Base-by-base conservation (phyloP, 306 rosid genomes). In the Vigna angularis region DNA sequence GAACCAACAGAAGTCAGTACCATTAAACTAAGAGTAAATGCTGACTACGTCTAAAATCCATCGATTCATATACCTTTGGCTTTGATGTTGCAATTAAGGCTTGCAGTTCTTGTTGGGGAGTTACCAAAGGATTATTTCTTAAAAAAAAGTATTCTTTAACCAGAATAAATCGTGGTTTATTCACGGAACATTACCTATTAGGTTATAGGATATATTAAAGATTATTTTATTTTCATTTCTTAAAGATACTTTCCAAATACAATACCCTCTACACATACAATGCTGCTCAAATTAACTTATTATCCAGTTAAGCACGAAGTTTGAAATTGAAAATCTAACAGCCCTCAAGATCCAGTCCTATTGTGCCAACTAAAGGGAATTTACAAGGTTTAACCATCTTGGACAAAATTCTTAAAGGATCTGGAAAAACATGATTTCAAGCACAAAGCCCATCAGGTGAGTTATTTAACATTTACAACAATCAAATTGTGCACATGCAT, bases 401-500 rank as follows among this genome's bases (percentile, higher is more conserved):
- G 18, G 0, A 18, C 59, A 53, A 26, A 53, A 53, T 53, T 24
- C 53, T 44, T 44, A 44, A 42, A 15, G 1, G 9, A 49, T 15
- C 18, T 38, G 18, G 3, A 62, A 15, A 9, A 6, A 9, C 9
- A 38, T 40, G 3, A 40, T 10, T 66, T 66, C 42, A 57, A 40
- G 67, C 7, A 24, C 53, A 40, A 22, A 22, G 38, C 40, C 22
- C 26, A 38, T 13, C 52, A 14, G 40, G 12, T 73, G 28, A 56
- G 40, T 55, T 38, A 72, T 45, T 30, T 30, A 47, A 9, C 56
- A 73, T 17, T 55, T 56, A 61, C 67, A 62, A 32, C 22, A 6
- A 30, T 62, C 69, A 16, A 16, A n/a, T 42, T 20, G 17, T 40
- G 11, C 9, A 30, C 61, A 28, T 38, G 44, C 55, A 34, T 20